phyloP scores from a whole-genome alignment of 2,329 filamentous ascomycete genomes.

The Diaporthe ampelina region DNA sequence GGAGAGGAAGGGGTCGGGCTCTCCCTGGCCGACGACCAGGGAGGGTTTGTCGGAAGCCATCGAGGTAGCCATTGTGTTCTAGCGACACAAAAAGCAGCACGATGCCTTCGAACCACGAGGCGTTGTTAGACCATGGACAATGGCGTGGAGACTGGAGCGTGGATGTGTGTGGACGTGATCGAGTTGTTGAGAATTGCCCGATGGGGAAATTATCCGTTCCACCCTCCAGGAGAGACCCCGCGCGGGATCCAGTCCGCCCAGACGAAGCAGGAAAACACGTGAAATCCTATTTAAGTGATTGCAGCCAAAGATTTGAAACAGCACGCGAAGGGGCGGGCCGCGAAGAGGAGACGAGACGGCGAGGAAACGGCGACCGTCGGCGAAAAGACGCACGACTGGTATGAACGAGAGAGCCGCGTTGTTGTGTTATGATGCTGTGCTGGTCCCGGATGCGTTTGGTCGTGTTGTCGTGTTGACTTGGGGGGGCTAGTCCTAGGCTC shows the following conservation, averaged over 20 bases:
- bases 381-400: slow-evolving; percentile 22
- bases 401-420: slow-evolving; percentile 27
- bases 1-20: slow-evolving; percentile 71
- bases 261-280: slow-evolving; percentile 14
- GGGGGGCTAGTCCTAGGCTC: slow-evolving; percentile 27
- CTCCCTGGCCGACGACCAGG: slow-evolving; percentile 54
- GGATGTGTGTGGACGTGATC: slow-evolving; percentile 2
- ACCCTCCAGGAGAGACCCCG: slow-evolving; percentile 22
- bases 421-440: slow-evolving; percentile 23
- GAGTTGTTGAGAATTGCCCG: slow-evolving; percentile 19
- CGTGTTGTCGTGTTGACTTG: slow-evolving; percentile 31
- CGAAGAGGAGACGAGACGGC: not conserved
- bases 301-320: slow-evolving; percentile 19
- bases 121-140: slow-evolving; percentile 40
- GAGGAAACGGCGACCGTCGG: slow-evolving; percentile 24
- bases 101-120: slow-evolving; percentile 39
- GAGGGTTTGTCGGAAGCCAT: slow-evolving; percentile 58
- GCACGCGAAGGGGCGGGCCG: slow-evolving; percentile 18
- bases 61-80: slow-evolving; percentile 58
- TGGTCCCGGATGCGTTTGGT: slow-evolving; percentile 17
- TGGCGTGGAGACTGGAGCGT: slow-evolving; percentile 2
- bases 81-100: slow-evolving; percentile 38
- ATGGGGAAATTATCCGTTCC: slow-evolving; percentile 23
- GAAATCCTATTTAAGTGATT: slow-evolving; percentile 8
- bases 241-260: slow-evolving; percentile 23